These are phyloP conservation scores for Trichoderma atrobrunneum DNA, from an alignment of 2,329 filamentous ascomycete genomes.

Conservation along the genomic window DNA sequence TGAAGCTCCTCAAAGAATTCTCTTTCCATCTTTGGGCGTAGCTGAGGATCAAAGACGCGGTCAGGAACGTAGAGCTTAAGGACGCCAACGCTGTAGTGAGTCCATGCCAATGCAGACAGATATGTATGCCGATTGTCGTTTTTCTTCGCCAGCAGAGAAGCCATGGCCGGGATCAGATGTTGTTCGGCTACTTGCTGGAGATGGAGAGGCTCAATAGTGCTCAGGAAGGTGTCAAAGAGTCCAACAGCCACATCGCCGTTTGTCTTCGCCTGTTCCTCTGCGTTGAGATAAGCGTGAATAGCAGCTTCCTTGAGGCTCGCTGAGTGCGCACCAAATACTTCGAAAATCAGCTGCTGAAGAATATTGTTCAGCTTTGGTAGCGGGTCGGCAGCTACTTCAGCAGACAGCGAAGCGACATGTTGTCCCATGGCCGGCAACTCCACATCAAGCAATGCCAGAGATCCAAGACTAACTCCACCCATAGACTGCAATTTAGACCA, in stretches of 20 bases:
- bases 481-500: constrained; percentile 54
- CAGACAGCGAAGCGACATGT: constrained; percentile 50
- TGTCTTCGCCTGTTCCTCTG: constrained; percentile 23
- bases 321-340: constrained; percentile 42
- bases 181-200: constrained; percentile 38
- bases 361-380: constrained; percentile 47
- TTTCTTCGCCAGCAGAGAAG: constrained; percentile 38
- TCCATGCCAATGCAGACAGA: constrained; percentile 60
- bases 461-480: constrained; percentile 54
- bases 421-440: constrained; percentile 62
- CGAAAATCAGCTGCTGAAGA: constrained; percentile 46
- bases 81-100: constrained; percentile 70
- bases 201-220: constrained; percentile 34
- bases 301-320: constrained; percentile 31
- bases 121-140: constrained; percentile 27
- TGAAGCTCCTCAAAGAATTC: constrained; percentile 56
- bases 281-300: constrained; percentile 28
- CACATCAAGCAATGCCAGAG: constrained; percentile 60
- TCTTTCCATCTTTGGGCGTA: constrained; percentile 63
- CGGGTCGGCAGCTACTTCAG: constrained; percentile 50
- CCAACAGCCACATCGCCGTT: background rate
- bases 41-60: constrained; percentile 77
- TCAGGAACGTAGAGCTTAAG: constrained; percentile 83
- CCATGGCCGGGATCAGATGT: constrained; percentile 46
- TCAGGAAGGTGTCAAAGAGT: constrained; percentile 26